Percentiles rank a stretch among this genome's conserved stretches.
phyloP scores from a whole-genome alignment of 768 basidiomycete genomes.

The Leccinum subgranulosum region DNA sequence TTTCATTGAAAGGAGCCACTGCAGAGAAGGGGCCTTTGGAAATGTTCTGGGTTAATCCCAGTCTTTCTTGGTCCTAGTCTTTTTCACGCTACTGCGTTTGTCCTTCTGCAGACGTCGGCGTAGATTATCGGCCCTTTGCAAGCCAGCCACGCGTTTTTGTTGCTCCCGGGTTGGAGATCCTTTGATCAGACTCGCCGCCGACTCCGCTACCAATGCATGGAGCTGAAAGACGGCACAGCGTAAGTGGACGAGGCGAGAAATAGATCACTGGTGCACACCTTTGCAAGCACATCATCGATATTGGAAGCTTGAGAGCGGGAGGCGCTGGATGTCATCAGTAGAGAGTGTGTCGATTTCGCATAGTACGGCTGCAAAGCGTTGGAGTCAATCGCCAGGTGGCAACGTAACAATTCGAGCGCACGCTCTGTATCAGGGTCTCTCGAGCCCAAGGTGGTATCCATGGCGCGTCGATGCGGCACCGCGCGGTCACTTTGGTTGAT shows the following conservation, averaged over 20 bases:
- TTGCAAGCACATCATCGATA: conserved; percentile 65
- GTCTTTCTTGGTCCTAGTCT: conserved; percentile 23
- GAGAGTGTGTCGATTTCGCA: conserved; percentile 61
- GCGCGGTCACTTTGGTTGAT: conserved; percentile 74
- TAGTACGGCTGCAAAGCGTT: conserved; percentile 51
- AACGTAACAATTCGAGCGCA: conserved; percentile 31
- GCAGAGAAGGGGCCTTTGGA: not conserved
- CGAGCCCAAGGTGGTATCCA: conserved; percentile 76
- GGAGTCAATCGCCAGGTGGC: not conserved
- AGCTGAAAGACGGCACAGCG: conserved; percentile 15
- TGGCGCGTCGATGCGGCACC: conserved; percentile 51
- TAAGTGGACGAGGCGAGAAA: not conserved
- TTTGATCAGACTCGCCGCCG: conserved; percentile 23
- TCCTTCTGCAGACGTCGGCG: conserved; percentile 27
- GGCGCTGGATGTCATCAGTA: conserved; percentile 65
- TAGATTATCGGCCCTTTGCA: conserved; percentile 19
- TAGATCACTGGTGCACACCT: conserved; percentile 38
- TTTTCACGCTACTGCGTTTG: conserved; percentile 25
- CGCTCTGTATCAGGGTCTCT: conserved; percentile 44
- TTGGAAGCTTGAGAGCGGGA: conserved; percentile 80
- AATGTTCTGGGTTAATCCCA: conserved; percentile 20
- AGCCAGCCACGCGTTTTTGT: conserved; percentile 19
- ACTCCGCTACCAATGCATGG: conserved; percentile 22
- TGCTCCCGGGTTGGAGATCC: conserved; percentile 25
- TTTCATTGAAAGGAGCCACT: not conserved